Evolutionary conservation across 257 asterid species (phyloP), one percentile per base, ranked within the genome.

Genomic region (Phtheirospermum japonicum): DNA sequence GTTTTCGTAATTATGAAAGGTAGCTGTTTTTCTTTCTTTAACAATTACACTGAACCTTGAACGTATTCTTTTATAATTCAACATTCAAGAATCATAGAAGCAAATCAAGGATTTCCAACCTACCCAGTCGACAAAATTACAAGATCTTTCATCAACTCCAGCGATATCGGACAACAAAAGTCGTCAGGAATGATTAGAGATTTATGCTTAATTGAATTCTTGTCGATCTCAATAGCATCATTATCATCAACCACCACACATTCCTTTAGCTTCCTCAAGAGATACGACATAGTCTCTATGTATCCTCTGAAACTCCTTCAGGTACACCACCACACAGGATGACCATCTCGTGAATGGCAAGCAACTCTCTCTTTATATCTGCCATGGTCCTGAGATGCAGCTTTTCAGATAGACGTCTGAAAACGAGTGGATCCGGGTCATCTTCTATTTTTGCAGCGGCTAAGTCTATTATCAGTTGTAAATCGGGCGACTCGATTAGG

Each of bases 101-200:
- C n/a, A n/a, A n/a, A n/a, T n/a, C n/a, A n/a, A n/a, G n/a, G n/a
- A n/a, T n/a, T n/a, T n/a, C n/a, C n/a, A n/a, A n/a, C n/a, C n/a
- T n/a, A n/a, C n/a, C n/a, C n/a, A n/a, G n/a, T n/a, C n/a, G n/a
- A n/a, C n/a, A n/a, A n/a, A n/a, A n/a, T n/a, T n/a, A n/a, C n/a
- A n/a, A n/a, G n/a, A n/a, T n/a, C n/a, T n/a, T n/a, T n/a, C n/a
- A n/a, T n/a, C n/a, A n/a, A n/a, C 82, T 92, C 99, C 7, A 92
- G 95, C 0, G 99, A 92, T 71, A 92, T 86, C 7, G 99, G 97
- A 64, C 99, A 92, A n/a, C 99, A 94, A 59, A 92, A 92, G 71
- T 92, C 96, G 72, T 89, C 97, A 0, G 99, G 99, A 60, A 92
- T 87, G 51, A 92, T 87, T 0, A 96, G 97, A 66, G 97, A 86